Base-by-base conservation (phyloP, 2,329 filamentous ascomycete genomes). In the Hymenoscyphus linearis region DNA sequence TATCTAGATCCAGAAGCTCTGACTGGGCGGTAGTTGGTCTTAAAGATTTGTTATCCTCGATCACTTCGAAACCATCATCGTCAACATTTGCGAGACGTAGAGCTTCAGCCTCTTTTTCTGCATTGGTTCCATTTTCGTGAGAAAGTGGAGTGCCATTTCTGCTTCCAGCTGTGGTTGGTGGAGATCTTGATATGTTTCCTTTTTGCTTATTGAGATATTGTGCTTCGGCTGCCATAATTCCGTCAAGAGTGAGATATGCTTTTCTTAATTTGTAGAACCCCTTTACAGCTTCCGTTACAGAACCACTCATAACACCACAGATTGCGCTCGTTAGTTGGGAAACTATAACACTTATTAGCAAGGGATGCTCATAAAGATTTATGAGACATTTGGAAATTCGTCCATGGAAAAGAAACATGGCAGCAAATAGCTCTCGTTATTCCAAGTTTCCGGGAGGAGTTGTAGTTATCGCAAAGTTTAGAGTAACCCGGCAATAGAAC, bases 261-360 rank as follows among this genome's bases (percentile, higher is more conserved):
- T 96, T 96, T 64, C 93, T 83, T 68, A 98, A 76, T 75, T 95
- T 96, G 72, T 96, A 96, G 71, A 98, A 98, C 5, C 91, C 91
- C 75, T 88, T 91, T 74, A 98, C 84, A 16, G 87, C 91, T 74
- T 98, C 95, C 0, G 93, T 93, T 69, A 98, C 76, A 72, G 90
- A 96, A 77, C 98, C 95, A 67, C 96, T 96, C 68, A 98, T 78
- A 16, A 98, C 90, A 0, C 86, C 91, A 0, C 97, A 86, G 1
- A 99, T 88, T 0, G 93, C 93, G 60, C 85, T 84, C 88, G 97
- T 96, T 65, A 97, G 80, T 74, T 96, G 91, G 1, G 91, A 85
- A 77, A 97, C 70, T 65, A 27, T 57, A 26, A 54, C 6, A 7
- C 13, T 35, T 27, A 35, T 50, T 66, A 61, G 60, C 54, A 31